Base-by-base conservation (phyloP, 306 rosid species). In the Sechiopsis laciniata region DNA sequence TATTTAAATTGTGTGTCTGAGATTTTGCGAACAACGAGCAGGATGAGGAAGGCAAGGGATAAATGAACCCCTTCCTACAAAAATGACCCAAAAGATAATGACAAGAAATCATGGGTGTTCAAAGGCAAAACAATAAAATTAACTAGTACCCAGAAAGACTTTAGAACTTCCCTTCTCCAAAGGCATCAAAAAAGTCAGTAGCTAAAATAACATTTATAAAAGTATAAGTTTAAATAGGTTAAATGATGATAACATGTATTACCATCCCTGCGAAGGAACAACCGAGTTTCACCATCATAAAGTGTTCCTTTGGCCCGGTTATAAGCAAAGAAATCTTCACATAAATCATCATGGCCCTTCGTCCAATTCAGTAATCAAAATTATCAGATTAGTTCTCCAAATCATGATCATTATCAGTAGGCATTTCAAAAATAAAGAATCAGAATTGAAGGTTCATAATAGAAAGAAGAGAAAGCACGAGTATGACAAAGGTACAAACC, bases 281-380 rank as follows among this genome's bases (percentile, higher is more conserved):
- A 77, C 65, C 98, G 84, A 78, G 98, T 94, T 84, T 94, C 96
- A 68, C 98, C 97, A 74, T 90, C 98, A 55, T 94, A 94, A 70
- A 94, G 98, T 50, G 97, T 94, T 75, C 98, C 98, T 69, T 87
- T 85, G 37, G 98, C 97, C 52, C 98, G 94, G 77, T 89, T 94
- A 75, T 83, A 87, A 66, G 98, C 94, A 83, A 90, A 94, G 86
- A 94, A 94, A 57, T 77, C 85, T 82, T 94, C 98, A 51, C 98
- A 94, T 59, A 90, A 84, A 85, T 94, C 98, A 52, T 94, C 98
- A 17, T 94, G 92, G 67, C 98, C 98, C 98, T 94, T 80, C 26
- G 72, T 55, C 71, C 77, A 75, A 79, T 72, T 71, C 32, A 71
- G 63, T 75, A 69, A 78, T 48, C 65, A 76, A 78, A 59, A 40